Evolutionary conservation across 441 rosid genomes (phyloP), one percentile per base, ranked within the genome.

Genomic region (Gossypium gossypioides): DNA sequence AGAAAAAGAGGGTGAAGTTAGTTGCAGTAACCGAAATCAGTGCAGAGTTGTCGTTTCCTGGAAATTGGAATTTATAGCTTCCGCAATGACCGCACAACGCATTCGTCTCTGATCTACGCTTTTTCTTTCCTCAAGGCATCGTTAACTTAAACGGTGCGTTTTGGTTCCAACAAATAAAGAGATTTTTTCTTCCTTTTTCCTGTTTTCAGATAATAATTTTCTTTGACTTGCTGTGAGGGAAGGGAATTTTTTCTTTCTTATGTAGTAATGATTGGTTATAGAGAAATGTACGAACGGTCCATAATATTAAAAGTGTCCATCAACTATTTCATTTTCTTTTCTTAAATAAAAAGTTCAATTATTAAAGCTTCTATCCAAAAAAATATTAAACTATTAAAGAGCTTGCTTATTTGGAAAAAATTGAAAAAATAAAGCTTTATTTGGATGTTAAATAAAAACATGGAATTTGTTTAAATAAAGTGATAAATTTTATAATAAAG

Each of bases 1-100:
- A 5, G 25, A 16, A 27, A 48, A 5, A 2, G 7, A n/a, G 19
- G 29, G 12, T 2, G 24, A 8, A 22, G 40, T 15, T 32, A 22
- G 40, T 15, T 32, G 56, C 42, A 40, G 57, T 16, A 18, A 48
- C 57, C 24, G 65, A 18, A 54, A 74, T 42, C 48, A 72, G 22
- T 7, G 67, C 37, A 42, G 63, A 63, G 71, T 74, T 78, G 81
- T 78, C 77, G 37, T 24, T 6, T 32, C 76, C n/a, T 62, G 52
- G 5, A 1, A 46, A n/a, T 16, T 42, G 52, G 5, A 1, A 55
- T 19, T 16, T 42, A 69, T 66, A 74, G 52, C 70, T 27, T 71
- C 9, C 55, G 46, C 44, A 0, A 59, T 58, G 24, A 44, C 78
- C 78, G 76, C 78, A 66, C 76, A 74, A 19, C 77, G 15, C 75